These are phyloP conservation scores for Beauveria pseudobassiana DNA, from an alignment of 2,329 filamentous ascomycete species.

Conservation along the genomic window DNA sequence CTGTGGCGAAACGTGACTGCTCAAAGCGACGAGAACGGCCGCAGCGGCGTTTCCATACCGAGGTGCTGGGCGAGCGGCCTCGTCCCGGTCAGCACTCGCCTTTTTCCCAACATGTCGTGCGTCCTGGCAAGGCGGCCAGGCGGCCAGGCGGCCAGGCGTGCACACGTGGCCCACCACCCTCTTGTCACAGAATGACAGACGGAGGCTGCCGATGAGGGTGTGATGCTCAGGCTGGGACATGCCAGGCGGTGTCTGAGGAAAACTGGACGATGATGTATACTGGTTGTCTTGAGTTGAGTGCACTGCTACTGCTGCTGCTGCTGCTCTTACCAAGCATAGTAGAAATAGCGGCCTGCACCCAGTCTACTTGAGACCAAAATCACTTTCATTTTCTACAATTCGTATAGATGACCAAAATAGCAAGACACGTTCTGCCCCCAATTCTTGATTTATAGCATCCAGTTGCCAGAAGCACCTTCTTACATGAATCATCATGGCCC, in stretches of 20 bases:
- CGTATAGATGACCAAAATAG: background rate
- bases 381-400: background rate
- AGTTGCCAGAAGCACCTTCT: background rate
- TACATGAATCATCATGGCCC: background rate
- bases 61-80: background rate
- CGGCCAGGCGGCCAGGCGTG: background rate
- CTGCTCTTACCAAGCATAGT: background rate
- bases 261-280: background rate
- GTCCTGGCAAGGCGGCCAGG: background rate
- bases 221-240: background rate
- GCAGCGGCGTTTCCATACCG: background rate
- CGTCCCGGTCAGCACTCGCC: background rate
- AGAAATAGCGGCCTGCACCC: background rate
- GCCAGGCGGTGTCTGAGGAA: background rate
- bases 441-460: background rate
- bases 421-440: background rate
- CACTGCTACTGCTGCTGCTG: background rate
- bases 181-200: background rate
- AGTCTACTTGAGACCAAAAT: background rate
- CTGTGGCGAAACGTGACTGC: no score
- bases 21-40: no score
- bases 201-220: background rate
- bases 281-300: background rate
- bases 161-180: conserved; percentile 7
- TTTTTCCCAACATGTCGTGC: conserved; percentile 3